These are phyloP conservation scores for Oehlia diaphana DNA, from an alignment of 192 early-diverging fungal species.

Conservation along the genomic window DNA sequence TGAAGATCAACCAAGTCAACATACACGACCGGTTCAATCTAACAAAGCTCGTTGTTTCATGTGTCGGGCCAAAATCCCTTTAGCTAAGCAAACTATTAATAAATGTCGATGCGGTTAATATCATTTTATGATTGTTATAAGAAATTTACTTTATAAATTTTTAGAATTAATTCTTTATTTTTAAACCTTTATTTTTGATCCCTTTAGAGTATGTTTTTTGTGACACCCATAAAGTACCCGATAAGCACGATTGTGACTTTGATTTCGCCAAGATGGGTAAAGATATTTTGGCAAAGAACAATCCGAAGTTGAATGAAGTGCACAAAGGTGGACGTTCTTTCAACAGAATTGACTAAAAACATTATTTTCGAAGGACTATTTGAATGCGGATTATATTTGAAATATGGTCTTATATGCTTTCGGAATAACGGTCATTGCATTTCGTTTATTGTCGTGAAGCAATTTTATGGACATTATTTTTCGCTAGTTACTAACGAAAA, in stretches of 20 bases:
- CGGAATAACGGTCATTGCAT: background rate
- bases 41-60: conserved; percentile 72
- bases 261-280: conserved; percentile 73
- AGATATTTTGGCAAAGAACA: conserved; percentile 68
- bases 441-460: background rate
- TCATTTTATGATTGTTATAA: background rate
- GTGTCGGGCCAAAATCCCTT: conserved; percentile 73
- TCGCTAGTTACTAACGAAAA: background rate
- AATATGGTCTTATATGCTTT: background rate
- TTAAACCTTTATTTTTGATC: background rate
- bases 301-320: conserved; percentile 72
- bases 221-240: conserved; percentile 68
- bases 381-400: background rate
- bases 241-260: conserved; percentile 79
- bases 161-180: background rate
- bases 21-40: conserved; percentile 53
- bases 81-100: conserved; percentile 76
- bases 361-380: background rate
- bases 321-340: conserved; percentile 78
- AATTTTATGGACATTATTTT: background rate
- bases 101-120: conserved; percentile 68
- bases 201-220: conserved; percentile 66
- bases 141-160: no score
- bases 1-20: conserved; percentile 9
- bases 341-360: conserved; percentile 52